These are phyloP conservation scores for Capsicum rhomboideum DNA, from an alignment of 257 asterid species.

Conservation along the genomic window DNA sequence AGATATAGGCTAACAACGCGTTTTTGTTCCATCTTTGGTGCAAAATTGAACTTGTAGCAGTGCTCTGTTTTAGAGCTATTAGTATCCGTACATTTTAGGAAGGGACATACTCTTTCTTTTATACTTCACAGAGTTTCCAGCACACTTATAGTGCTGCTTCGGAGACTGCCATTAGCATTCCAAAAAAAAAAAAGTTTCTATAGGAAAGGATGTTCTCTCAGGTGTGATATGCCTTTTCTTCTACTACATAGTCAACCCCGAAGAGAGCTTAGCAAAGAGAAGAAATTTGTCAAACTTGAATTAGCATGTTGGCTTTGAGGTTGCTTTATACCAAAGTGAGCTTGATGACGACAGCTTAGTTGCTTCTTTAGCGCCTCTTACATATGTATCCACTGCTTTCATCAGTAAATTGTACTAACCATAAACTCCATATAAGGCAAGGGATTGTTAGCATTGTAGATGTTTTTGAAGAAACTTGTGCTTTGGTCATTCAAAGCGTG, in stretches of 20 bases:
- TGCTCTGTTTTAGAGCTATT: background rate
- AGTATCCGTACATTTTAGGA: background rate
- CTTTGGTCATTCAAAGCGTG: background rate
- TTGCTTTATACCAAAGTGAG: background rate
- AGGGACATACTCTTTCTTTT: background rate
- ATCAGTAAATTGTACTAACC: background rate
- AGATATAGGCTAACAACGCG: background rate
- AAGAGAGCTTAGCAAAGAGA: background rate
- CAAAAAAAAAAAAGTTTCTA: background rate
- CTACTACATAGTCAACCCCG: background rate
- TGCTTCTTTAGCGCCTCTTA: background rate
- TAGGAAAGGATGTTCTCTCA: background rate
- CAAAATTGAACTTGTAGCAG: background rate
- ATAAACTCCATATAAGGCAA: background rate
- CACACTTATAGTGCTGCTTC: background rate
- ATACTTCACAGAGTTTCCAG: background rate
- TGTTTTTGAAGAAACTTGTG: background rate
- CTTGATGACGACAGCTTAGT: background rate
- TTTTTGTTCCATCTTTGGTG: background rate
- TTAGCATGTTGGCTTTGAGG: background rate
- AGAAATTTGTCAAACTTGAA: background rate
- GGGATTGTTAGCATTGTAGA: background rate
- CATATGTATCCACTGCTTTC: background rate
- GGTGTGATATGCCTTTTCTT: background rate
- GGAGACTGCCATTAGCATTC: background rate